Conservation (phyloP, 1,284 basidiomycete genomes). For the Mycosarcoma mackinlayi region DNA sequence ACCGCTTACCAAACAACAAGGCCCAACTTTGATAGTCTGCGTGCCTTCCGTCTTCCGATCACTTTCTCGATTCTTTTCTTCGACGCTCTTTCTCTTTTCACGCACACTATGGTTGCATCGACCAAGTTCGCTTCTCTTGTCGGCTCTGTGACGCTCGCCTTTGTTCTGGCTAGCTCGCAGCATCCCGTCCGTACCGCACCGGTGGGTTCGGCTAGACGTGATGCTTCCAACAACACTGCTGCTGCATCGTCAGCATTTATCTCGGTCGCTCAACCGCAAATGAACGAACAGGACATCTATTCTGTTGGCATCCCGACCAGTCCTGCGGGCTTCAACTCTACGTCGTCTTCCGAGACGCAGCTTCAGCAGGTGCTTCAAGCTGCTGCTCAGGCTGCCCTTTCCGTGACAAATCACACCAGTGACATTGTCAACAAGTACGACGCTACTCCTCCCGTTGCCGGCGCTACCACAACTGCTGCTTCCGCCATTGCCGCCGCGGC, state of each 20-base stretch:
- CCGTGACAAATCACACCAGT: slow-evolving; percentile 10
- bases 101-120: slow-evolving; percentile 21
- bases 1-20: not conserved
- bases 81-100: not conserved
- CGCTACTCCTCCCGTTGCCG: slow-evolving; percentile 14
- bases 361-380: slow-evolving; percentile 22
- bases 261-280: slow-evolving; percentile 39
- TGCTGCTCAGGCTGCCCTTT: slow-evolving; percentile 12
- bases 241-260: slow-evolving; percentile 26
- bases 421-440: slow-evolving; percentile 22
- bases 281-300: slow-evolving; percentile 42
- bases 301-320: slow-evolving; percentile 26
- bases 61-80: slow-evolving; percentile 1
- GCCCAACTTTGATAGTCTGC: slow-evolving; percentile 37
- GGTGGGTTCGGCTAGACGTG: slow-evolving; percentile 13
- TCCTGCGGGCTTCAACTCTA: not conserved
- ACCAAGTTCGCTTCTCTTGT: slow-evolving; percentile 41
- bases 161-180: slow-evolving; percentile 29
- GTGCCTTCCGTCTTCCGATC: slow-evolving; percentile 2
- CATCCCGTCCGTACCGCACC: slow-evolving; percentile 32
- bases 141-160: slow-evolving; percentile 31
- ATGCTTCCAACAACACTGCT: slow-evolving; percentile 2
- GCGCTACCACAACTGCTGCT: not conserved
- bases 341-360: not conserved
- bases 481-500: slow-evolving; percentile 1